Base-by-base conservation (phyloP, 495 filamentous ascomycete genomes). In the Penicillium cataractarum region DNA sequence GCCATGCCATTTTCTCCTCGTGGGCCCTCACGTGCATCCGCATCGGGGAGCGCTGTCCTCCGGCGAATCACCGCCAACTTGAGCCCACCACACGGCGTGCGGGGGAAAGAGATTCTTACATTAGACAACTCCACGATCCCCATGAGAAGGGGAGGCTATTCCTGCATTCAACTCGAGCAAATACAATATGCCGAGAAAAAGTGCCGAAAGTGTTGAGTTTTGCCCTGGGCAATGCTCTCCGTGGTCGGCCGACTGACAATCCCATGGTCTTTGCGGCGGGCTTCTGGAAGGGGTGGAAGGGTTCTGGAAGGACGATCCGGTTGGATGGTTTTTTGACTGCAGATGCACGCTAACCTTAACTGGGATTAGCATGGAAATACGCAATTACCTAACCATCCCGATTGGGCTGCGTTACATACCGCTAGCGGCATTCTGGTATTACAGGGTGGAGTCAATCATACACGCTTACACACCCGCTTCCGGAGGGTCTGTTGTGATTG, bases 221-320 rank as follows among this genome's bases (percentile, higher is more conserved):
- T n/a, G 17, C 24, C 29, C 35, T 39, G 35, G 1, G 13, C n/a
- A 17, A 4, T 33, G n/a, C 27, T 39, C 35, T 17, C 51, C 51
- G 8, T 54, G 53, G 53, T 56, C 32, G 53, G 51, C 31, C 17
- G 55, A 24, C 17, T 31, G 50, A 40, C 48, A 55, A 65, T 55
- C 59, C 58, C 64, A 62, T 58, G 64, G 50, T 66, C 33, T 55
- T 63, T 57, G 26, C 17, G 24, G 51, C 21, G 29, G 55, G 21
- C 57, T 51, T 58, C 56, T 46, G 46, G 56, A 54, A 60, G 22
- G 32, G 2, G 63, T 63, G 53, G 70, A 71, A 71, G 56, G 24
- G 50, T 71, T 71, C 68, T 71, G 68, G 68, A 72, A 72, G 67
- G 60, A 22, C 26, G 67, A 55, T 70, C 67, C 64, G 69, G 62